Evolutionary conservation across 129 eudicot genomes (phyloP).

Genomic region (Chrysanthemum makinoi): DNA sequence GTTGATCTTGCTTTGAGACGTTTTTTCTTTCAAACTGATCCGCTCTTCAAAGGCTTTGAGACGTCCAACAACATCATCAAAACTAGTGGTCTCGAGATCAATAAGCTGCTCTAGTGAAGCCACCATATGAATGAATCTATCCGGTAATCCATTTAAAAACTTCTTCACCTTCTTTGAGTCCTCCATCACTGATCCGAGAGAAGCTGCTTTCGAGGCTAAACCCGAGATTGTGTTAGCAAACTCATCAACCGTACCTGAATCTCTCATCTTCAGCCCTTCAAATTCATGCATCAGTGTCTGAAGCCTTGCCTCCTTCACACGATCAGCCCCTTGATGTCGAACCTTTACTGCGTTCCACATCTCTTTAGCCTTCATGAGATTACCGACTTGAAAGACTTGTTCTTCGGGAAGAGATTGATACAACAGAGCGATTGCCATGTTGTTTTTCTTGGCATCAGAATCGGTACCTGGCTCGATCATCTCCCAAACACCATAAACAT

Average conservation of each 20-base stretch:
- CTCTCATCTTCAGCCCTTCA: conserved; percentile 4
- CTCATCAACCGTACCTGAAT: background rate
- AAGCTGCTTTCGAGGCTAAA: background rate
- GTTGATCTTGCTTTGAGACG: background rate
- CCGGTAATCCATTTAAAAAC: background rate
- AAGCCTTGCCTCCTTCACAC: background rate
- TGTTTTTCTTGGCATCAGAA: background rate
- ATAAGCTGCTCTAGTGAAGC: background rate
- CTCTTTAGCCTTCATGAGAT: background rate
- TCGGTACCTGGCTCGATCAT: background rate
- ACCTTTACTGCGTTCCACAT: conserved; percentile 1
- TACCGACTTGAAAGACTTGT: background rate
- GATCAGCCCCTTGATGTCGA: background rate
- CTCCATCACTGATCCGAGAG: background rate
- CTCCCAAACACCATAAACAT: conserved; percentile 3
- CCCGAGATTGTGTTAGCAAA: background rate
- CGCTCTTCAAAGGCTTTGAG: conserved; percentile 1
- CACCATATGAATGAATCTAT: conserved; percentile 1
- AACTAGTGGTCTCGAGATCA: background rate
- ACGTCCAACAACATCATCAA: conserved; percentile 12
- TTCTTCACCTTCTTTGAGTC: background rate
- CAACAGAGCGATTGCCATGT: background rate
- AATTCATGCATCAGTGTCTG: conserved; percentile 9
- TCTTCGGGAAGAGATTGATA: background rate
- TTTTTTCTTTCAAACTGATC: background rate